Evolutionary conservation across 1,139 yeast genomes (phyloP).

Genomic region (Nakaseomyces bracarensis): DNA sequence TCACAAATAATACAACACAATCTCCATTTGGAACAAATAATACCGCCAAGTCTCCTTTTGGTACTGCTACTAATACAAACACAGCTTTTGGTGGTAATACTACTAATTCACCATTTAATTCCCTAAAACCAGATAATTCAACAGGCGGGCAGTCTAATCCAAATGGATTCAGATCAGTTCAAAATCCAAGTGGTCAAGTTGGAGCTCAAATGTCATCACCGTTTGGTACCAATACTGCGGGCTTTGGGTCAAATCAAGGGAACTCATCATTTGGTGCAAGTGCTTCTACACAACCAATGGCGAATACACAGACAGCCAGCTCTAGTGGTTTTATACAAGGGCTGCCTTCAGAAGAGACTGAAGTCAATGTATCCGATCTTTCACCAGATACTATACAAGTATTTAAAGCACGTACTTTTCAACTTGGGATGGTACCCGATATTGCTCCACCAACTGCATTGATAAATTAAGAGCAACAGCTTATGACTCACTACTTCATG

Average conservation of each 20-base stretch:
- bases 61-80: not conserved
- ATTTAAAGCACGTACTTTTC: slow-evolving; percentile 46
- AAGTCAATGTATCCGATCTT: slow-evolving; percentile 33
- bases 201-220: slow-evolving; percentile 10
- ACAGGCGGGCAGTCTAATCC: not conserved
- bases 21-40: not conserved
- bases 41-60: not conserved
- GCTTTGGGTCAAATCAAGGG: slow-evolving; percentile 4
- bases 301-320: not conserved
- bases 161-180: slow-evolving; percentile 7
- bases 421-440: slow-evolving; percentile 69
- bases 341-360: not conserved
- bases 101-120: not conserved
- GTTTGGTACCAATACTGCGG: slow-evolving; percentile 5
- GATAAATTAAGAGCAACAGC: slow-evolving; percentile 10
- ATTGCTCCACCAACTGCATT: slow-evolving; percentile 55
- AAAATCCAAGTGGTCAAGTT: slow-evolving; percentile 9
- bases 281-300: not conserved
- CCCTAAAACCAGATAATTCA: not conserved
- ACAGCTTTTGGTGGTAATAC: slow-evolving; percentile 6
- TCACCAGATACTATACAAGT: slow-evolving; percentile 39
- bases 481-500: not conserved
- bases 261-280: not conserved
- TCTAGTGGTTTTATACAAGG: slow-evolving; percentile 32
- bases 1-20: not conserved